Evolutionary conservation across 257 asterid species (phyloP), one percentile per base, ranked within the genome.

Genomic region (Thymus quinquecostatus): DNA sequence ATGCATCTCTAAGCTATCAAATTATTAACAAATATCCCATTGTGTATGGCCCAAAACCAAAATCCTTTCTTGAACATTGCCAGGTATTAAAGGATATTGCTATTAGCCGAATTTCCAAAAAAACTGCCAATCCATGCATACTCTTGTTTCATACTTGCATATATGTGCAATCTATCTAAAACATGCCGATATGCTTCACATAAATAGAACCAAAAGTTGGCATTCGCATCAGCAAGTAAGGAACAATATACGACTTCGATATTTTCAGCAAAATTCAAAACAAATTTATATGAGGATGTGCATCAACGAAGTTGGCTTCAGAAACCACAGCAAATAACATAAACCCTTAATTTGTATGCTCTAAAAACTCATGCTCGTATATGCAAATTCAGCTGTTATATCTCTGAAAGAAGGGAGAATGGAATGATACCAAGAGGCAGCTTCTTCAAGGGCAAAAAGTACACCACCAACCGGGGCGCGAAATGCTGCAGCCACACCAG

Each of bases 401-500:
- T 72, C 38, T 64, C 30, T 54, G 54, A 72, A 21, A 43, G 27
- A 2, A 68, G 40, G 27, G 66, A 64, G 69, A 63, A 77, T 34
- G 65, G 71, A 64, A 50, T 32, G 62, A 68, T 79, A 91, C 98
- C 99, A 94, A 48, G 99, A 91, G 69, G 99, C 97, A 71, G 96
- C 99, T 94, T 94, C 99, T 88, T 94, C 99, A 47, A 94, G 97
- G 51, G 99, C 98, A 75, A 94, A 94, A 78, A 94, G 99, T 59
- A 94, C 99, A 10, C 99, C 99, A 70, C 99, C 99, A 69, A 94
- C 99, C 62, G 99, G 99, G 69, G 99, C 97, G 30, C 99, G 99
- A 76, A 94, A 94, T 75, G 99, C 99, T 76, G 97, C 97, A 56
- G 99, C 98, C 62, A 94, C 99, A 78, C 99, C 99, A 81, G 98